Percentiles rank a stretch among this genome's conserved stretches.
Conservation (phyloP, 1,139 yeast genomes). For the Diutina neorugosa region DNA sequence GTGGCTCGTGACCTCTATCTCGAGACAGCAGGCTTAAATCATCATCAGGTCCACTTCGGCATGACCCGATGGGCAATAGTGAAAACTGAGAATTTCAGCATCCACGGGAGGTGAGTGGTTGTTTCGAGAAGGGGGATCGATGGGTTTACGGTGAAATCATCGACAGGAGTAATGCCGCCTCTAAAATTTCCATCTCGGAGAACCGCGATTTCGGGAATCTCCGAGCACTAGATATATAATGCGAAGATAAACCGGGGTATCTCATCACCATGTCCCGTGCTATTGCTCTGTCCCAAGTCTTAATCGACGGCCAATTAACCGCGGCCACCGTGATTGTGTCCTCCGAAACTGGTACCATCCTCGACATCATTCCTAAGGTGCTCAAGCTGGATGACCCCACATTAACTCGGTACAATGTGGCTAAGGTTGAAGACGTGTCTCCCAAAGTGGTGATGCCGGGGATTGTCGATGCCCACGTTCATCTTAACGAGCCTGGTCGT, state of each 20-base stretch:
- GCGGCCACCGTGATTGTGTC: constrained; percentile 67
- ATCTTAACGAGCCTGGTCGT: constrained; percentile 11
- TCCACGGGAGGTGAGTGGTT: no score
- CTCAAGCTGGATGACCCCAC: constrained; percentile 24
- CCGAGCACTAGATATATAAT: neutral
- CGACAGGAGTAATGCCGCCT: neutral
- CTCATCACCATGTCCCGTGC: constrained; percentile 42
- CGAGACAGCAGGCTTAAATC: no score
- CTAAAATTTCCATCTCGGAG: neutral
- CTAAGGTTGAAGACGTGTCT: constrained; percentile 35
- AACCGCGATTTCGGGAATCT: neutral
- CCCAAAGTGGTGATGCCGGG: constrained; percentile 77
- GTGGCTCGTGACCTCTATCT: neutral
- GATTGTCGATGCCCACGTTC: constrained; percentile 68
- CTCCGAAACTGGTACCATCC: constrained; percentile 50
- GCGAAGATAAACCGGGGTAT: neutral
- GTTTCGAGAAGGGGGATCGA: no score
- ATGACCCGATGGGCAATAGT: neutral
- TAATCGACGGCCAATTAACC: constrained; percentile 33
- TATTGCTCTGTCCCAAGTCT: constrained; percentile 53
- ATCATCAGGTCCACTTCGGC: neutral
- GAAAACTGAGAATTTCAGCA: no score
- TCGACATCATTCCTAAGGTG: constrained; percentile 30
- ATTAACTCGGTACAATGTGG: constrained; percentile 29
- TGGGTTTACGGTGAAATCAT: neutral